phyloP scores from a whole-genome alignment of 1,284 basidiomycete species.

The Naganishia sp. region DNA sequence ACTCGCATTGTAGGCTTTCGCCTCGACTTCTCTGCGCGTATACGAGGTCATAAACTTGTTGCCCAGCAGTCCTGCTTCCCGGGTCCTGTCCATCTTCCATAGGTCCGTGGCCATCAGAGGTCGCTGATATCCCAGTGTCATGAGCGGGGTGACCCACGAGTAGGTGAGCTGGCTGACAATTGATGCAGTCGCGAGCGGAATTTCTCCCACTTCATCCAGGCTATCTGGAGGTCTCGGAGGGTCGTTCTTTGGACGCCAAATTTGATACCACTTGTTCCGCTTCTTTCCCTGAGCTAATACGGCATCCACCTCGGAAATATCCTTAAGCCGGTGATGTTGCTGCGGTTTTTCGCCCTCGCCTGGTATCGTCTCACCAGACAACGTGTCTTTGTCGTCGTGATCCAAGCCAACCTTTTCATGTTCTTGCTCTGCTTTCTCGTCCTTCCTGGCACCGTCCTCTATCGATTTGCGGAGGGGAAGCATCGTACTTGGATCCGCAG shows the following conservation, averaged over 20 bases:
- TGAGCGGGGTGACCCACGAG: slow-evolving; percentile 64
- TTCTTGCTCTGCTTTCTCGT: not conserved
- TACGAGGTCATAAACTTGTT: slow-evolving; percentile 48
- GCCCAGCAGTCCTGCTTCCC: slow-evolving; percentile 60
- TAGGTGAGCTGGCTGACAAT: slow-evolving; percentile 64
- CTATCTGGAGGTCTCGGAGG: slow-evolving; percentile 63
- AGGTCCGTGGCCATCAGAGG: slow-evolving; percentile 71
- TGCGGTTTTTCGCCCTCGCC: not conserved
- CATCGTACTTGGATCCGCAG: too few species aligned
- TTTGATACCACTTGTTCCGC: slow-evolving; percentile 49
- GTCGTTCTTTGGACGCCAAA: slow-evolving; percentile 62
- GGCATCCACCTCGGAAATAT: slow-evolving; percentile 18
- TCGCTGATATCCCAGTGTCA: slow-evolving; percentile 65
- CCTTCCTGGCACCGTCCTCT: not conserved
- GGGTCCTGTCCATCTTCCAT: slow-evolving; percentile 56
- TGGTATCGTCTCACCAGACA: not conserved
- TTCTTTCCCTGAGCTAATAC: slow-evolving; percentile 36
- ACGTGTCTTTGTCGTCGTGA: not conserved
- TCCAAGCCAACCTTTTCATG: not conserved
- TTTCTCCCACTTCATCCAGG: slow-evolving; percentile 64
- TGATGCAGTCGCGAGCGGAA: slow-evolving; percentile 63
- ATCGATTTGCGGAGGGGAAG: not conserved
- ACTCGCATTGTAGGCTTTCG: slow-evolving; percentile 46
- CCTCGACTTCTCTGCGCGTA: slow-evolving; percentile 38
- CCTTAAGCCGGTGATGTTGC: slow-evolving; percentile 7